phyloP scores from a whole-genome alignment of 1,284 basidiomycete genomes.

The Singerocomus inundabilis region DNA sequence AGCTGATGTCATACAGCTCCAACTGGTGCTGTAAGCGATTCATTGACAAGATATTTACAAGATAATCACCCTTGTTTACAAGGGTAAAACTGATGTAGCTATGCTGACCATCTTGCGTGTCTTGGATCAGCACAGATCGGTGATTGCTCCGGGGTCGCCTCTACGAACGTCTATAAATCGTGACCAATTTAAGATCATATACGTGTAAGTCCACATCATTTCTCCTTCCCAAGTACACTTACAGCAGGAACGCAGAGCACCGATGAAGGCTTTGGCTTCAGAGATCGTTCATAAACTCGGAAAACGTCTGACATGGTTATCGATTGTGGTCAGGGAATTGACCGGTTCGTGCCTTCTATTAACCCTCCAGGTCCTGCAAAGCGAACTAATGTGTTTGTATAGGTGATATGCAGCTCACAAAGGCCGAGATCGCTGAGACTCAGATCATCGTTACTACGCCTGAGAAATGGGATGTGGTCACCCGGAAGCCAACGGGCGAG shows the following conservation, averaged over 20 bases:
- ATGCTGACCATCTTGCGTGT: constrained; percentile 93
- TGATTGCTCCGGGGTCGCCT: constrained; percentile 33
- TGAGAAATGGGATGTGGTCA: constrained; percentile 99
- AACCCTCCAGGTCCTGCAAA: neutral
- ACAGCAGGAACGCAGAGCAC: constrained; percentile 57
- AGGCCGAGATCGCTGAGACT: constrained; percentile 91
- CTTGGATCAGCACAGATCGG: constrained; percentile 67
- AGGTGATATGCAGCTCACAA: constrained; percentile 99
- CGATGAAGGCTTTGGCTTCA: constrained; percentile 97
- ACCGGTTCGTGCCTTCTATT: constrained; percentile 55
- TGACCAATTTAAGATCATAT: constrained; percentile 93
- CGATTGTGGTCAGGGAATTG: constrained; percentile 85
- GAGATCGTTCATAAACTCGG: constrained; percentile 94
- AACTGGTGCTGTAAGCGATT: constrained; percentile 81
- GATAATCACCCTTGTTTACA: constrained; percentile 10
- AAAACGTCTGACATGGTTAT: constrained; percentile 89
- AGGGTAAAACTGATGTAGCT: constrained; percentile 99
- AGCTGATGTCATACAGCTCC: constrained; percentile 58
- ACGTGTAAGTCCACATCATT: constrained; percentile 67
- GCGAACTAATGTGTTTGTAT: constrained; percentile 2
- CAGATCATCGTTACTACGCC: constrained; percentile 99
- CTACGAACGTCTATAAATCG: constrained; percentile 59
- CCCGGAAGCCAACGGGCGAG: constrained; percentile 94
- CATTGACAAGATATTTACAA: constrained; percentile 1
- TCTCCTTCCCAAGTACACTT: neutral